A percentile compares a stretch with the other conserved stretches of the same genome.
These are phyloP conservation scores for Vitis rupestris DNA, from an alignment of 164 flowering plant genomes.

Conservation along the genomic window DNA sequence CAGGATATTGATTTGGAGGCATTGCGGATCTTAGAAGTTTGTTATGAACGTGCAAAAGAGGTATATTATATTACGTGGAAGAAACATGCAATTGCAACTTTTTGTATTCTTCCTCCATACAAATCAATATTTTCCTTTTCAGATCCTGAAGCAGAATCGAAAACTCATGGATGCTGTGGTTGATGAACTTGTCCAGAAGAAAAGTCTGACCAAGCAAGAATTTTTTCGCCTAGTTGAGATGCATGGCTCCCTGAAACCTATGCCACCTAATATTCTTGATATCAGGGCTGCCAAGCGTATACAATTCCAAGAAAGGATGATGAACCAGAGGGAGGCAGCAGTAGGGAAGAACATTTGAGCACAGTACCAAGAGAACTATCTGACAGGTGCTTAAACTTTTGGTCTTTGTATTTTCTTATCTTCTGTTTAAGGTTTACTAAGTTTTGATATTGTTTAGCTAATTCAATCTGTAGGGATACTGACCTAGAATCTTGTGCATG, in stretches of 20 bases:
- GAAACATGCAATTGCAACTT: neutral
- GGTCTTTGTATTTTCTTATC: neutral
- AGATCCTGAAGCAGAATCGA: conserved; percentile 69
- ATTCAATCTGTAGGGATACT: too few species aligned
- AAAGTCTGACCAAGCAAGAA: conserved; percentile 70
- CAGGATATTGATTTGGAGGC: conserved; percentile 94
- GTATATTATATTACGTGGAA: conserved; percentile 29
- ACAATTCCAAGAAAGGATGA: conserved; percentile 50
- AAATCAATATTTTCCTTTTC: conserved; percentile 7
- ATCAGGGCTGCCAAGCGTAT: conserved; percentile 53
- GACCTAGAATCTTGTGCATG: too few species aligned
- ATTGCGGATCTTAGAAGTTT: conserved; percentile 47
- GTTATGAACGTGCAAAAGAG: conserved; percentile 85
- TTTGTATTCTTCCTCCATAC: neutral
- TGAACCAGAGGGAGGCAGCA: conserved; percentile 32
- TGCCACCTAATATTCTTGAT: conserved; percentile 62
- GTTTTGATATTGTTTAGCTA: too few species aligned
- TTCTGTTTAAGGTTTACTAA: neutral
- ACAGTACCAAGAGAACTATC: conserved; percentile 2
- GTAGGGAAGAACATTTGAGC: conserved; percentile 26
- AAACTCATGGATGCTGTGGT: conserved; percentile 74
- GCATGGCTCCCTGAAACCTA: conserved; percentile 60
- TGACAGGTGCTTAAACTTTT: neutral
- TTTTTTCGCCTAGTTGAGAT: conserved; percentile 61
- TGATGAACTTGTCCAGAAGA: conserved; percentile 68